Evolutionary conservation across 2,329 filamentous ascomycete genomes (phyloP), one percentile per base, ranked within the genome.

Genomic region (Colletotrichum liaoningense): DNA sequence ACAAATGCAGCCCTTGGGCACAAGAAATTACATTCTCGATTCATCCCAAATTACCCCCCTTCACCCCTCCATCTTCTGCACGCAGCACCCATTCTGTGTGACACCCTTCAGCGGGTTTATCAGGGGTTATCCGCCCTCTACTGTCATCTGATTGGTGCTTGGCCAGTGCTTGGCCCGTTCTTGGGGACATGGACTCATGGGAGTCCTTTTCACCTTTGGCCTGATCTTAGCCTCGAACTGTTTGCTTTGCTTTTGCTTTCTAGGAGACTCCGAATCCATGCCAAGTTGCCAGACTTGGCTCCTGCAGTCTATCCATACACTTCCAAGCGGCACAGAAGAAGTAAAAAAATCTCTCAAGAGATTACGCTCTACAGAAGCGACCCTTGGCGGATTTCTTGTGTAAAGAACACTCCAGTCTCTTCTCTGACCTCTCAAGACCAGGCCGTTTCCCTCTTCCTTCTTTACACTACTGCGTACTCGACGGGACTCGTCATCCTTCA

Each of bases 131-230:
- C 57, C 52, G 58, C 63, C 63, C 11, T 67, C 30, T 11, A 11
- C 38, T 28, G 63, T 60, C 63, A 28, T 63, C 52, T 74, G 69
- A 73, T 74, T 72, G 72, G 72, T 28, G 62, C 68, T 73, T 73
- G 58, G 67, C 35, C 60, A 38, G 60, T 28, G 38, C 67, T 73
- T 62, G 71, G 71, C 67, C 56, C 35, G 67, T n/a, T 46, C 62
- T 57, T 56, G 58, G 52, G n/a, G 33, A 54, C n/a, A 57, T 35
- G 33, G 33, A 35, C 33, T 35, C 33, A 35, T 35, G 33, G 33
- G 33, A 12, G 33, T 55, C 62, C 12, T 33, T 52, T 49, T 54
- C 56, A 56, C 38, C n/a, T 26, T 26, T 26, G 6, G 26, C 59
- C 42, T 49, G 19, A 12, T 24, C 14, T 4, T 42, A 26, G 22